Evolutionary conservation across 495 filamentous ascomycete species (phyloP), one percentile per base, ranked within the genome.

Genomic region (Trichoderma gamsii): DNA sequence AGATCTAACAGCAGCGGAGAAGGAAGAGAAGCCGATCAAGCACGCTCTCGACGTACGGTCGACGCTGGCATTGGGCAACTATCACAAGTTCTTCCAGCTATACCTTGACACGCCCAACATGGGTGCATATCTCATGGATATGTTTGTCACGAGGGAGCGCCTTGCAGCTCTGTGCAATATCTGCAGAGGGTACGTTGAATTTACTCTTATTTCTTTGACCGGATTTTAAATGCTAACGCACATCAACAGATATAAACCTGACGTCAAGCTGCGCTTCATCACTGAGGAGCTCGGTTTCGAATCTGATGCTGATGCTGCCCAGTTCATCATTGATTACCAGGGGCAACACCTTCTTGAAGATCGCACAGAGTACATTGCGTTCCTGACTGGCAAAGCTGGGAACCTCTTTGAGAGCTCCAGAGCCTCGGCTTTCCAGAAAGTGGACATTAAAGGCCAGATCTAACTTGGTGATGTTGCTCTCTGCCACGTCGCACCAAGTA

Each of bases 111-210:
- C 92, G 15, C 95, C 95, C 25, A 95, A 96, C 73, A 98, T 99
- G 96, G 93, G 95, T 59, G 92, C 89, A 70, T 97, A 98, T 80
- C 86, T 99, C 7, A 96, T 99, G 89, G 95, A 99, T 80, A 97
- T 96, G 91, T 97, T 99, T 80, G 88, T 98, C 74, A 87, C 86
- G 70, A 90, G 96, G 70, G 96, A 99, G 81, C 91, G 96, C 72
- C 84, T 98, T 66, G 87, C 90, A 74, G 95, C 96, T 67, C 83
- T 98, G 68, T 87, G 91, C 71, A 89, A 87, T 72, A 95, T 98
- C 65, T 97, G 91, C 86, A 96, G 86, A 88, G 88, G 90, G 95
- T 98, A 84, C 85, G 94, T 90, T 16, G 23, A 16, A 1, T 66
- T n/a, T 72, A 46, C 41, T 64, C 27, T 41, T 59, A 21, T 61